Conservation (phyloP, 2,329 filamentous ascomycete species). For the Aspergillus persii region DNA sequence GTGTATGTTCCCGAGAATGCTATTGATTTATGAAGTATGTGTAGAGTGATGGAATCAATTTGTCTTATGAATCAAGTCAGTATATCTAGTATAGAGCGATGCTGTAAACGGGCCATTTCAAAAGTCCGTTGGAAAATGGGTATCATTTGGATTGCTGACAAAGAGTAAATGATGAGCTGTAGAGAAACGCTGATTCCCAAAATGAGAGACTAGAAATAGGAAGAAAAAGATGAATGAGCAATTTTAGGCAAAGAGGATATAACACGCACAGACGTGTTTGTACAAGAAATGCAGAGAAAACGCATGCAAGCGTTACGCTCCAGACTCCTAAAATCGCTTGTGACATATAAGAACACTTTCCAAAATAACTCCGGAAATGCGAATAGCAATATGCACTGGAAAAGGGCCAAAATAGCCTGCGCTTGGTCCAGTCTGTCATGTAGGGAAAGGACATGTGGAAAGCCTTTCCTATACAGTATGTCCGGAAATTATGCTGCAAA, state of each 20-base stretch:
- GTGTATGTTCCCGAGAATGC: background rate
- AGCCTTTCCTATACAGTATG: background rate
- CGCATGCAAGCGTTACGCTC: background rate
- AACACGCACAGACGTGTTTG: background rate
- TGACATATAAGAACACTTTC: background rate
- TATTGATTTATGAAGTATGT: background rate
- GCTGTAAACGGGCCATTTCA: background rate
- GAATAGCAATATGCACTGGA: background rate
- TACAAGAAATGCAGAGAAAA: background rate
- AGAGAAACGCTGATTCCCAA: background rate
- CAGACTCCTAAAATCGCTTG: background rate
- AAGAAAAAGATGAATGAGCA: slow-evolving; percentile 4
- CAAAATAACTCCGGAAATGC: background rate
- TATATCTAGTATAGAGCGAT: background rate
- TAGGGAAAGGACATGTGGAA: background rate
- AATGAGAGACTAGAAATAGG: slow-evolving; percentile 1
- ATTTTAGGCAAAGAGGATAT: background rate
- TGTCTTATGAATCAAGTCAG: background rate
- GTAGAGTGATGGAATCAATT: background rate
- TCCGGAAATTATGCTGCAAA: background rate
- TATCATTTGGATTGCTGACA: slow-evolving; percentile 22
- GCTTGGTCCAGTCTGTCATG: background rate
- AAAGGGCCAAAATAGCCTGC: background rate
- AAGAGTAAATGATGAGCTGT: background rate
- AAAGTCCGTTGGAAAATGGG: slow-evolving; percentile 7